These are phyloP conservation scores for Phaeosphaeria sp. DNA, from an alignment of 2,329 filamentous ascomycete genomes.

Conservation along the genomic window DNA sequence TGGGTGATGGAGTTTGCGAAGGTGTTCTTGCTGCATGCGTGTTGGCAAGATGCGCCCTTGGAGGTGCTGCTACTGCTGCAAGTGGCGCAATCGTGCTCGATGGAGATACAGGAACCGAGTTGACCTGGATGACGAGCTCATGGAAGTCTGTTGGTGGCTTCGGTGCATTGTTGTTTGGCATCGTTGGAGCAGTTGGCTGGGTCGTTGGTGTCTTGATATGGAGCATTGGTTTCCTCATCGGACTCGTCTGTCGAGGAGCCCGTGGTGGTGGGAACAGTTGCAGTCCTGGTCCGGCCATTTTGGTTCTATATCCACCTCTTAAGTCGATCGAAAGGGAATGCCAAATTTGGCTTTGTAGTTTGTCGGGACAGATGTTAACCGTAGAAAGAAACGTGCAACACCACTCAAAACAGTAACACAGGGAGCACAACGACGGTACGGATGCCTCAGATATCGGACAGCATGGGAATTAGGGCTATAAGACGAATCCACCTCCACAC, in stretches of 20 bases:
- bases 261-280: conserved; percentile 49
- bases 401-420: conserved; percentile 19
- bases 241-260: conserved; percentile 42
- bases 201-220: conserved; percentile 37
- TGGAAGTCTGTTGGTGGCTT: conserved; percentile 46
- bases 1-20: conserved; percentile 30
- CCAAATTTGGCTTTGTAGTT: conserved; percentile 21
- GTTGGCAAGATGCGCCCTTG: conserved; percentile 37
- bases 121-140: conserved; percentile 49
- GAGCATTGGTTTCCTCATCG: conserved; percentile 31
- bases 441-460: conserved; percentile 26
- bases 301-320: conserved; percentile 13
- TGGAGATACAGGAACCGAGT: conserved; percentile 45
- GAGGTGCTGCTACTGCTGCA: conserved; percentile 30
- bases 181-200: conserved; percentile 37
- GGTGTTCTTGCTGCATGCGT: conserved; percentile 25
- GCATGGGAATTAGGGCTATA: conserved; percentile 45
- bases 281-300: conserved; percentile 44
- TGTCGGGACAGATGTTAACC: conserved; percentile 14
- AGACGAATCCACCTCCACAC: conserved; percentile 28
- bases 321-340: neutral
- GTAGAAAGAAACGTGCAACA: conserved; percentile 13
- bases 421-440: conserved; percentile 26
- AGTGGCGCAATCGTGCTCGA: conserved; percentile 32
- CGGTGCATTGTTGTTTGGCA: conserved; percentile 39